Percentiles rank a stretch among this genome's conserved stretches.
phyloP scores from a whole-genome alignment of 306 rosid genomes.

The Trichosanthes truncata region DNA sequence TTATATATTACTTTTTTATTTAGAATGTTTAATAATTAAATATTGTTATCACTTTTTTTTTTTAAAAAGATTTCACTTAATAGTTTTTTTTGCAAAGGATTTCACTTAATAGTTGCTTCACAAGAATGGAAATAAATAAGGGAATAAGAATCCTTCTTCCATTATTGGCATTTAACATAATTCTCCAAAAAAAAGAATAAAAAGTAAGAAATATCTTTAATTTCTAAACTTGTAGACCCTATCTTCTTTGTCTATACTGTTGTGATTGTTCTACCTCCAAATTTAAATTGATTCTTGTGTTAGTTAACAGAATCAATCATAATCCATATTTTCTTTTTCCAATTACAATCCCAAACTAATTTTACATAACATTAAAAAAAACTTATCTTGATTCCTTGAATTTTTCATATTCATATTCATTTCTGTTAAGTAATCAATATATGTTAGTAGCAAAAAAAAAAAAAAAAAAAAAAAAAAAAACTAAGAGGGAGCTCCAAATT shows the following conservation, averaged over 20 bases:
- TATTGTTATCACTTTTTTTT: too few relatives aligned
- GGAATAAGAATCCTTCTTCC: background rate
- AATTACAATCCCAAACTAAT: background rate
- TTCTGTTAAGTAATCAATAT: background rate
- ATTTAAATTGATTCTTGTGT: background rate
- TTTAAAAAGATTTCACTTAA: too few relatives aligned
- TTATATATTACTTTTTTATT: too few relatives aligned
- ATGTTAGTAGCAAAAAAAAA: background rate
- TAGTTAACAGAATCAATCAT: background rate
- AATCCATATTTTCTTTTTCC: background rate
- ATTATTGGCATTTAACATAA: background rate
- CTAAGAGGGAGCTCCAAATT: background rate
- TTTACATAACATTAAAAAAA: background rate
- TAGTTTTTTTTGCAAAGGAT: too few relatives aligned
- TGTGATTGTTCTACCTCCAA: background rate
- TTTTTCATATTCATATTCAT: background rate
- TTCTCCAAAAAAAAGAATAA: background rate
- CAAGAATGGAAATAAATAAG: background rate
- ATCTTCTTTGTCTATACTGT: background rate
- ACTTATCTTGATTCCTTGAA: background rate
- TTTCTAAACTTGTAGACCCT: background rate
- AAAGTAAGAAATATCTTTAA: background rate
- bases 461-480: too few relatives aligned
- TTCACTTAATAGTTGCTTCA: background rate
- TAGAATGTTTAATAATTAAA: too few relatives aligned